phyloP scores from a whole-genome alignment of 2,329 filamentous ascomycete genomes.

The Beauveria sp. region DNA sequence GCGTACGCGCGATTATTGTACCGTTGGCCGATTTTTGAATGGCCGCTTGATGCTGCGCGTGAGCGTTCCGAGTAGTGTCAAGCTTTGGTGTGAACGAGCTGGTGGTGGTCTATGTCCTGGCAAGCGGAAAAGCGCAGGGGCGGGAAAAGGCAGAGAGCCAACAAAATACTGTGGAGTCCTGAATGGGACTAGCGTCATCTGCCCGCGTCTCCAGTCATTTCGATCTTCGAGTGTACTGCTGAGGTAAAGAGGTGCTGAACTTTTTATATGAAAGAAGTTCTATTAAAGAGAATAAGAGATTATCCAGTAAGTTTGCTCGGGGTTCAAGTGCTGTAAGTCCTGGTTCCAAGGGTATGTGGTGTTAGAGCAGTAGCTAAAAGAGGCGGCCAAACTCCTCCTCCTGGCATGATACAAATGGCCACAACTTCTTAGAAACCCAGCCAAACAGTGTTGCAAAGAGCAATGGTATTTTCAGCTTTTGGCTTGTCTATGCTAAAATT shows the following conservation, averaged over 20 bases:
- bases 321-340: too few relatives aligned
- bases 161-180: conserved; percentile 2
- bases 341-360: too few relatives aligned
- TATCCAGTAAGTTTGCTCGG: too few relatives aligned
- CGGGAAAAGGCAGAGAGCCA: conserved; percentile 7
- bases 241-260: too few relatives aligned
- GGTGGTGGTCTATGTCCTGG: conserved; percentile 8
- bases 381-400: too few relatives aligned
- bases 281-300: too few relatives aligned
- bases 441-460: too few relatives aligned
- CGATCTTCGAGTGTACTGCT: neutral
- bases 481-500: neutral
- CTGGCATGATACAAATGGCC: too few relatives aligned
- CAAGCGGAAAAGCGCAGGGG: conserved; percentile 7
- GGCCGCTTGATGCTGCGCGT: neutral
- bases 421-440: too few relatives aligned
- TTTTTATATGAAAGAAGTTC: too few relatives aligned
- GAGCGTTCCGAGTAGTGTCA: neutral
- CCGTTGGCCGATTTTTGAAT: neutral
- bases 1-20: neutral
- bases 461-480: neutral
- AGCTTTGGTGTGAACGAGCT: conserved; percentile 3
- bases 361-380: too few relatives aligned
- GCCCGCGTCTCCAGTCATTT: neutral
- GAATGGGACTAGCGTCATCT: conserved; percentile 6